Conservation (phyloP, 192 early-diverging fungal genomes). For the Coemansia reversa region DNA sequence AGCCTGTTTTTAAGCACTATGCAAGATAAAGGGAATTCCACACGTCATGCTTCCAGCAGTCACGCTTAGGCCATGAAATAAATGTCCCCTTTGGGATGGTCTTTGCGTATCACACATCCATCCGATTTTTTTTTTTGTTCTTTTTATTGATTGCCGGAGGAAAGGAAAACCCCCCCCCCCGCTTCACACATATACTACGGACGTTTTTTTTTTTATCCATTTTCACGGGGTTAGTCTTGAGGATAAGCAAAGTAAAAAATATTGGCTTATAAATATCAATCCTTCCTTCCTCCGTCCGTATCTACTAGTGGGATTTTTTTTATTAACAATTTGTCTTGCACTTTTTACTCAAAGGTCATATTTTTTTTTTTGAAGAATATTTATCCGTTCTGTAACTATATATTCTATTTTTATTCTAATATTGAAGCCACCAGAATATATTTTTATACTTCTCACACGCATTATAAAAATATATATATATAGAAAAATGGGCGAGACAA, state of each 20-base stretch:
- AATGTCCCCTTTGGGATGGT: background rate
- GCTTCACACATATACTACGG: background rate
- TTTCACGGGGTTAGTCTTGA: background rate
- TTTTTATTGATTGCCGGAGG: background rate
- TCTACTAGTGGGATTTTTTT: background rate
- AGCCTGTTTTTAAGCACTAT: background rate
- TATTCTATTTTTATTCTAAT: background rate
- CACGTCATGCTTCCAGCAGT: background rate
- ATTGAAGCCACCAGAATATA: background rate
- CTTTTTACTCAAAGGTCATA: background rate
- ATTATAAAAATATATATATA: background rate
- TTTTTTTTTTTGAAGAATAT: background rate
- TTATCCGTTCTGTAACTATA: conserved; percentile 1
- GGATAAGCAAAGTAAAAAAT: background rate
- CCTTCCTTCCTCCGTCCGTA: background rate
- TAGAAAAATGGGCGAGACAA: background rate
- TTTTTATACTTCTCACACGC: background rate
- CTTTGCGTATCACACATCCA: background rate
- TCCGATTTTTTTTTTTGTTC: background rate
- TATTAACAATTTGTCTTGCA: background rate
- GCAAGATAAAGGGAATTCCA: background rate
- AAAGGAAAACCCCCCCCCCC: background rate
- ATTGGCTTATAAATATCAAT: background rate
- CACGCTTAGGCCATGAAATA: background rate
- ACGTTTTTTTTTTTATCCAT: background rate